A percentile compares a stretch with the other conserved stretches of the same genome.
Conservation (phyloP, 495 filamentous ascomycete genomes). For the Aspergillus sparsus region DNA sequence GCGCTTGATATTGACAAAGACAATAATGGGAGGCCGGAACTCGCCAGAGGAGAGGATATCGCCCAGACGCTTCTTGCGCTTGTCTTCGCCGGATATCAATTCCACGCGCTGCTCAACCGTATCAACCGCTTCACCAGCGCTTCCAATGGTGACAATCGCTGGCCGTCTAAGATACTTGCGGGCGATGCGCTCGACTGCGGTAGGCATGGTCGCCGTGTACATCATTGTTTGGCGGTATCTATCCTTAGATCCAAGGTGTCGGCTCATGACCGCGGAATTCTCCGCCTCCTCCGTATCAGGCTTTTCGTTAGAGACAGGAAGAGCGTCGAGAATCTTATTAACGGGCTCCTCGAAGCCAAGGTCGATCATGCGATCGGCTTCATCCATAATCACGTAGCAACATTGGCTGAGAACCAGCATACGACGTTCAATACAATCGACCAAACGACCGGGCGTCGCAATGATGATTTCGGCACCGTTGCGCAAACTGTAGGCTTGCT, state of each 20-base stretch:
- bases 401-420: slow-evolving; percentile 91
- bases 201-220: slow-evolving; percentile 99
- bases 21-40: slow-evolving; percentile 92
- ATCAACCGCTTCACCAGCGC: slow-evolving; percentile 95
- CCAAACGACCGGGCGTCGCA: slow-evolving; percentile 93
- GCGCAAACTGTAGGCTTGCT: slow-evolving; percentile 90
- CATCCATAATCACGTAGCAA: slow-evolving; percentile 98
- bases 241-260: slow-evolving; percentile 78
- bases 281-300: slow-evolving; percentile 95
- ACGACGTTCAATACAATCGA: slow-evolving; percentile 94
- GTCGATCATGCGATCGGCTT: slow-evolving; percentile 99
- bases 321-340: slow-evolving; percentile 97
- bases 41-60: slow-evolving; percentile 87
- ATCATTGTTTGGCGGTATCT: slow-evolving; percentile 99
- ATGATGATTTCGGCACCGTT: slow-evolving; percentile 98
- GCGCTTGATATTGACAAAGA: slow-evolving; percentile 99
- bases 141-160: slow-evolving; percentile 93
- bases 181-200: slow-evolving; percentile 91
- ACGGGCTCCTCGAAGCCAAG: slow-evolving; percentile 97
- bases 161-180: slow-evolving; percentile 93
- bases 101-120: slow-evolving; percentile 98
- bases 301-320: slow-evolving; percentile 94
- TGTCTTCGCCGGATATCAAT: slow-evolving; percentile 89
- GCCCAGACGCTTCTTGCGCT: slow-evolving; percentile 91
- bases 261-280: slow-evolving; percentile 79